Conservation (phyloP, 2,329 filamentous ascomycete genomes). For the Penicillium sp. region DNA sequence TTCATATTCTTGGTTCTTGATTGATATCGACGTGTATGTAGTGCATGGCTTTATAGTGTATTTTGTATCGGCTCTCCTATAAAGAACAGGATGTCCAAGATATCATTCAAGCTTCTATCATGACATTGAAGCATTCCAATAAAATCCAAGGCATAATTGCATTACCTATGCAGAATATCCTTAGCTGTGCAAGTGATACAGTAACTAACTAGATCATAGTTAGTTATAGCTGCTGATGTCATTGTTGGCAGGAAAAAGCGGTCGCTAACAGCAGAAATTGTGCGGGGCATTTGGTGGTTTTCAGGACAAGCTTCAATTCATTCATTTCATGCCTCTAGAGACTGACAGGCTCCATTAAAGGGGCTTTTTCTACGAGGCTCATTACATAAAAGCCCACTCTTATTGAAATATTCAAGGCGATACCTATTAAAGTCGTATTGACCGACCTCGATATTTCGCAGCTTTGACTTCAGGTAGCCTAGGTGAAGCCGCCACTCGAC, state of each 20-base stretch:
- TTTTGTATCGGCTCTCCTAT: background rate
- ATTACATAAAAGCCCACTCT: no score
- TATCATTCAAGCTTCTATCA: background rate
- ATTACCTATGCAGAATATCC: background rate
- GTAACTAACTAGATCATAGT: background rate
- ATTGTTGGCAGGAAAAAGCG: background rate
- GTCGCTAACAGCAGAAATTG: background rate
- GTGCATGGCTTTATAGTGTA: background rate
- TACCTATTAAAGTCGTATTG: background rate
- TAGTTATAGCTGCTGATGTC: background rate
- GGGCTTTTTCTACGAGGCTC: background rate
- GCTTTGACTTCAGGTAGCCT: background rate
- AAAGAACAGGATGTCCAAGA: no score
- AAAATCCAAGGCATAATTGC: background rate
- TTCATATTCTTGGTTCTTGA: background rate
- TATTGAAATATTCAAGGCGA: background rate
- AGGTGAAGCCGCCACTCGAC: slow-evolving; percentile 6
- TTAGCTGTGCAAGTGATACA: background rate
- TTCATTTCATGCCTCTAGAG: background rate
- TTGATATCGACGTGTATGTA: background rate
- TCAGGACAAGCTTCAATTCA: background rate
- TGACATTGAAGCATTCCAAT: background rate
- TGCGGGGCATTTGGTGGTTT: background rate
- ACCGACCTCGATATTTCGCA: background rate
- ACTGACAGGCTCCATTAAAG: background rate